phyloP scores from a whole-genome alignment of 2,329 filamentous ascomycete genomes.

The Macrophomina tecta region DNA sequence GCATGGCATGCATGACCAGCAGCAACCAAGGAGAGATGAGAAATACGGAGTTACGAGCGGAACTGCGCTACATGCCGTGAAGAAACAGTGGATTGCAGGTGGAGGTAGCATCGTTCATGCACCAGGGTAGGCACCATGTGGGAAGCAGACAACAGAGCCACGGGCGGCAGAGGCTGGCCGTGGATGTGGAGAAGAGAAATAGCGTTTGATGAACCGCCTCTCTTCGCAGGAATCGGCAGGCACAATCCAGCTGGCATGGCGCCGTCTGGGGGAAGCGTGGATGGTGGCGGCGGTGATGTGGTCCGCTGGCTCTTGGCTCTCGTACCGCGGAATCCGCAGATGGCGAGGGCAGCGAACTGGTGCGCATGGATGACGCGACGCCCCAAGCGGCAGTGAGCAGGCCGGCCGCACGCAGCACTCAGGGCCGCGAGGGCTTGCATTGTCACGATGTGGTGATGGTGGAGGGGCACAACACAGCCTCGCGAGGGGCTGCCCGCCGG shows the following conservation, averaged over 20 bases:
- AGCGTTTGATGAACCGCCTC: background rate
- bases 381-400: background rate
- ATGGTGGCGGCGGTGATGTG: background rate
- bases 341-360: background rate
- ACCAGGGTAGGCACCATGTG: no score
- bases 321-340: background rate
- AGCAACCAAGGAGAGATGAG: background rate
- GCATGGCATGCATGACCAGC: background rate
- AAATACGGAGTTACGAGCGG: background rate
- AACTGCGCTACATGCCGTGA: background rate
- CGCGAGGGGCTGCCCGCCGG: background rate
- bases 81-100: background rate
- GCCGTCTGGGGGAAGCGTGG: background rate
- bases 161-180: background rate
- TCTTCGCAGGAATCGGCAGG: background rate
- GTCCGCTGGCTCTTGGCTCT: constrained; percentile 13
- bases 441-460: background rate
- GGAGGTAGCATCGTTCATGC: no score
- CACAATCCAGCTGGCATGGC: background rate
- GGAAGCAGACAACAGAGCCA: background rate
- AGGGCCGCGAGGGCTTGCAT: constrained; percentile 7
- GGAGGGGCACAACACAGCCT: background rate
- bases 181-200: background rate
- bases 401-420: background rate
- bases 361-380: constrained; percentile 6